Evolutionary conservation across 1,284 basidiomycete species (phyloP).

Genomic region (Cutaneotrichosporon sp.): DNA sequence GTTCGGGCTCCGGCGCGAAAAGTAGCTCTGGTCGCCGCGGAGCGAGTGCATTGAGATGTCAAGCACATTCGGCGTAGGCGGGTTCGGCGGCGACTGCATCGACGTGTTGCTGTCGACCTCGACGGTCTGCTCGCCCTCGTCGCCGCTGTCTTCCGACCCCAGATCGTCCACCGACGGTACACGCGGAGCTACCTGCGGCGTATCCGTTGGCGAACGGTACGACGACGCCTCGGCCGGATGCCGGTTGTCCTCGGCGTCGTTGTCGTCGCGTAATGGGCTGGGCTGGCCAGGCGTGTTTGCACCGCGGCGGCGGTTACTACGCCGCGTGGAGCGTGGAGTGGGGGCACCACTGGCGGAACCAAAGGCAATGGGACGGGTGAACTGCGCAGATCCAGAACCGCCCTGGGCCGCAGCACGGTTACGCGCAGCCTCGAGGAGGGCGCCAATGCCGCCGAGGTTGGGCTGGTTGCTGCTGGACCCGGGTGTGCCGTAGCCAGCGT

Average conservation of each 20-base stretch:
- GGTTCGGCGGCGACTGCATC: constrained; percentile 45
- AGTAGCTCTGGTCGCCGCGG: constrained; percentile 32
- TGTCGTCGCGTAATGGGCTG: constrained; percentile 34
- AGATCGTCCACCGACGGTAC: constrained; percentile 29
- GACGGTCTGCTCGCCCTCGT: neutral
- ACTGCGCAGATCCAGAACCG: neutral
- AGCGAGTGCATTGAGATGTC: constrained; percentile 53
- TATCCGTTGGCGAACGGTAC: constrained; percentile 47
- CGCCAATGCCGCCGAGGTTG: constrained; percentile 24
- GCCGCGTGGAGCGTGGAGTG: constrained; percentile 17
- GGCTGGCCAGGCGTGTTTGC: constrained; percentile 23
- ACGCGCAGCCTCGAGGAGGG: constrained; percentile 40
- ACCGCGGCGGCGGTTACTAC: constrained; percentile 21
- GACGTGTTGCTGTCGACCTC: neutral
- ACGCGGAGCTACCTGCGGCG: constrained; percentile 32
- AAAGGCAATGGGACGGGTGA: constrained; percentile 2
- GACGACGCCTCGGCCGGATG: constrained; percentile 7
- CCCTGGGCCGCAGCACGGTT: constrained; percentile 18
- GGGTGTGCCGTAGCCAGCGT: constrained; percentile 60
- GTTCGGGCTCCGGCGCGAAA: constrained; percentile 22
- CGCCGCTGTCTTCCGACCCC: constrained; percentile 25
- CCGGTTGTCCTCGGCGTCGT: constrained; percentile 13
- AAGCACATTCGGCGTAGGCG: constrained; percentile 54
- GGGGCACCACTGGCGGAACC: neutral
- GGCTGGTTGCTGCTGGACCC: constrained; percentile 18